Conservation (phyloP, 2,329 filamentous ascomycete genomes). For the Colletotrichum phormii region DNA sequence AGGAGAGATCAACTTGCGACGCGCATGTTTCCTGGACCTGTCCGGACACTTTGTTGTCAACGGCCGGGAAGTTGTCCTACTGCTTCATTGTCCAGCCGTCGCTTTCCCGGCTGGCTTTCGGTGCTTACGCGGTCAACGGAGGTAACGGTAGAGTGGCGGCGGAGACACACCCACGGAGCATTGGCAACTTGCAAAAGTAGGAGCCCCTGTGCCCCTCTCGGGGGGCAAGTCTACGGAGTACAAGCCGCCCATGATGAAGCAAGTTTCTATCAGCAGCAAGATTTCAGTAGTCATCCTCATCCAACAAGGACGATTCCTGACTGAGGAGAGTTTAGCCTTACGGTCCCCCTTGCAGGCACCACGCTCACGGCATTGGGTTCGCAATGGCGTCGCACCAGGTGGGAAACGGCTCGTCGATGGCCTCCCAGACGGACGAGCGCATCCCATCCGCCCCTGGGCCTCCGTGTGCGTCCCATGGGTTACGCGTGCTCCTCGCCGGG, state of each 20-base stretch:
- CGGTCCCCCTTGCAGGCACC: background rate
- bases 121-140: constrained; percentile 16
- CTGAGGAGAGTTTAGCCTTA: background rate
- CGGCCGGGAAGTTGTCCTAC: background rate
- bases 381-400: background rate
- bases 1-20: constrained; percentile 6
- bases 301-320: background rate
- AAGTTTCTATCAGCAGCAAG: background rate
- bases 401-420: constrained; percentile 11
- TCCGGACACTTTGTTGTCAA: background rate
- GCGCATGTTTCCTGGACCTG: background rate
- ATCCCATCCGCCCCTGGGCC: background rate
- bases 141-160: constrained; percentile 13
- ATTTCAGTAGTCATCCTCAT: background rate
- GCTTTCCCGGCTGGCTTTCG: background rate
- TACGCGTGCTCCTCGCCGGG: constrained; percentile 10
- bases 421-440: background rate
- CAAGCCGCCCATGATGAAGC: background rate
- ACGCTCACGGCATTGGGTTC: constrained; percentile 8
- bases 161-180: background rate
- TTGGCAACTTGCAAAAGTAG: background rate
- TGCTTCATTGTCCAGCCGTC: background rate
- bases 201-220: background rate
- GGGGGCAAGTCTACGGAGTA: background rate
- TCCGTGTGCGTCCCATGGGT: constrained; percentile 9